Base-by-base conservation (phyloP, 2,329 filamentous ascomycete species). In the Endoconidiophora polonica region DNA sequence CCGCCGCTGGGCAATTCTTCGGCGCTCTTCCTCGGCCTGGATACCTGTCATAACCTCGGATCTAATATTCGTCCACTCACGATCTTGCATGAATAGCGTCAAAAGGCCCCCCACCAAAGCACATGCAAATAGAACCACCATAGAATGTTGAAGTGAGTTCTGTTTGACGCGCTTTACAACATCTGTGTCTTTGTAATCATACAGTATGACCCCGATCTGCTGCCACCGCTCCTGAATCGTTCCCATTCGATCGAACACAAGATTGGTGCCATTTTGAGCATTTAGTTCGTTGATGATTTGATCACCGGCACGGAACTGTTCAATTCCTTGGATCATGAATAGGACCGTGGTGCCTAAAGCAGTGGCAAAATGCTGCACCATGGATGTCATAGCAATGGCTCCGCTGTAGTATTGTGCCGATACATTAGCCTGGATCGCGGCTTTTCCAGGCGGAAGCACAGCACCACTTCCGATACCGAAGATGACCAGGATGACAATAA, bases 401-500 rank as follows among this genome's bases (percentile, higher is more conserved):
- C 45, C 36, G 18, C 18, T 36, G 29, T 38, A 36, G 12, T 47
- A 47, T 24, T 47, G 45, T 10, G 45, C 45, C n/a, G 29, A 38
- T 29, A 47, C 45, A 23, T 47, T 47, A 22, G 45, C 45, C 20
- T 47, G 45, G 29, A 47, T 47, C 12, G 45, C 45, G 16, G 45
- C 45, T 20, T 24, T 47, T 7, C 45, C 45, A 5, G 45, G 45
- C 33, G 45, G 45, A 20, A 47, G 24, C 5, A 47, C 45, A n/a
- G 45, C 29, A 24, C 45, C 45, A n/a, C 24, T 24, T 20, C 45
- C 45, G 14, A 47, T 47, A 12, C 45, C 45, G 12, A 47, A 47
- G 33, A 47, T 47, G 33, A 47, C 45, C 4, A 47, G 33, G 38
- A 47, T 39, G 33, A 47, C 45, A 22, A 47, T 47, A n/a, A 47